phyloP scores from a whole-genome alignment of 169 alveolate species.

The Plasmodium knowlesi region DNA sequence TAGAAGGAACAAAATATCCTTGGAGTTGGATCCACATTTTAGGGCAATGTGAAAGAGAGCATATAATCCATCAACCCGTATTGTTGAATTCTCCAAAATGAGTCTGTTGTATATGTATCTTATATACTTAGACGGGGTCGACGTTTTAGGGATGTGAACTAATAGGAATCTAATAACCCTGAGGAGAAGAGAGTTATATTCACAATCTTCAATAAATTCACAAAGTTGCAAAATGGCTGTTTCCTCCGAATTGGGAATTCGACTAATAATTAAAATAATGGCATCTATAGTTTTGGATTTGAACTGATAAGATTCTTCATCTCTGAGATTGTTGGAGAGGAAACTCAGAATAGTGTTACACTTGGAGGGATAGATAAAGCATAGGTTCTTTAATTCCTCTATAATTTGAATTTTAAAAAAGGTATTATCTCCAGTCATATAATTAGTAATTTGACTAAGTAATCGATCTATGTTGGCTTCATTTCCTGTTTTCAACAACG shows the following conservation, averaged over 20 bases:
- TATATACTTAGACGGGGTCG: slow-evolving; percentile 92
- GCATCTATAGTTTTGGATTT: slow-evolving; percentile 94
- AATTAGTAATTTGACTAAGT: slow-evolving; percentile 86
- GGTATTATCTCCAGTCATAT: slow-evolving; percentile 86
- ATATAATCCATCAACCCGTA: slow-evolving; percentile 97
- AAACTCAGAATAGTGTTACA: slow-evolving; percentile 90
- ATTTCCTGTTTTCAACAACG: slow-evolving; percentile 95
- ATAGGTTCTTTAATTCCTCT: slow-evolving; percentile 92
- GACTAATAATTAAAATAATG: slow-evolving; percentile 89
- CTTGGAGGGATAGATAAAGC: slow-evolving; percentile 93
- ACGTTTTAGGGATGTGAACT: slow-evolving; percentile 91
- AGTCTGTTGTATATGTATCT: slow-evolving; percentile 97
- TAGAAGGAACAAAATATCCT: slow-evolving; percentile 79
- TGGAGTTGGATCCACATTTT: slow-evolving; percentile 79
- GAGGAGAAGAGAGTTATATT: slow-evolving; percentile 90
- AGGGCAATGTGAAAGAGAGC: slow-evolving; percentile 94
- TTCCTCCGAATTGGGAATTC: slow-evolving; percentile 87
- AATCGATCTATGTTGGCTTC: slow-evolving; percentile 94
- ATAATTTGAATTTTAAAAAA: slow-evolving; percentile 93
- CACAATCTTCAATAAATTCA: slow-evolving; percentile 99
- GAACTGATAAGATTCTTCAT: slow-evolving; percentile 91
- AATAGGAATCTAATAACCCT: slow-evolving; percentile 92
- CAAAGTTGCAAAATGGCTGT: slow-evolving; percentile 92
- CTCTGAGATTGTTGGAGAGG: slow-evolving; percentile 92
- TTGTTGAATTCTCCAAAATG: slow-evolving; percentile 95